Percentiles rank a stretch among this genome's conserved stretches.
These are phyloP conservation scores for Ogataea pilisensis DNA, from an alignment of 805 yeast species.

Conservation along the genomic window DNA sequence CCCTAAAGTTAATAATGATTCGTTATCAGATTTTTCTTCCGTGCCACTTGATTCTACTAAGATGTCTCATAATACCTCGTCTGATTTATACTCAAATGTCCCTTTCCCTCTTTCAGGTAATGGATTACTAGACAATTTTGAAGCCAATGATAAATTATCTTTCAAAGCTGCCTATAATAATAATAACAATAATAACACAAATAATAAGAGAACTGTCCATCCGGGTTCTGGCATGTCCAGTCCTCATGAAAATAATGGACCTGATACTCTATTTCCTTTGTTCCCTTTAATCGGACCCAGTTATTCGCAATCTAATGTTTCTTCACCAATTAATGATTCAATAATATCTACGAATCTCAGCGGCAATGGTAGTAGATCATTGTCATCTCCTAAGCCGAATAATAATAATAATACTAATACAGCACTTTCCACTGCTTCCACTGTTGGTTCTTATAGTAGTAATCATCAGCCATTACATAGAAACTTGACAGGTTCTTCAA, in stretches of 20 bases:
- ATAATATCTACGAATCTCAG: conserved; percentile 11
- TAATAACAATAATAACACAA: conserved; percentile 6
- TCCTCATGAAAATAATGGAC: conserved; percentile 19
- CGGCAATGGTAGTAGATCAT: too few relatives aligned
- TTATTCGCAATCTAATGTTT: conserved; percentile 15
- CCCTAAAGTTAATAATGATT: neutral
- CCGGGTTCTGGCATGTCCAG: conserved; percentile 15
- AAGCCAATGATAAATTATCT: conserved; percentile 7
- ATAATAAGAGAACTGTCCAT: conserved; percentile 11
- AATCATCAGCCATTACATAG: conserved; percentile 15
- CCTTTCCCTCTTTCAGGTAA: conserved; percentile 25
- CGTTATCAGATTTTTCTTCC: neutral
- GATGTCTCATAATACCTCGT: too few relatives aligned
- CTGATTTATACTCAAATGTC: conserved; percentile 17
- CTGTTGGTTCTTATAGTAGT: neutral
- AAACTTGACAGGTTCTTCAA: conserved; percentile 29
- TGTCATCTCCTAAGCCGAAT: too few relatives aligned
- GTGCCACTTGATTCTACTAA: too few relatives aligned
- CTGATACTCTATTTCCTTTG: conserved; percentile 30
- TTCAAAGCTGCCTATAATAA: neutral
- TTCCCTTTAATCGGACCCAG: conserved; percentile 32
- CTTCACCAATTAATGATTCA: conserved; percentile 15
- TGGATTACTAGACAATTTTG: conserved; percentile 31
- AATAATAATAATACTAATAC: conserved; percentile 1
- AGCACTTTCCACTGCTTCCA: neutral